Evolutionary conservation across 805 yeast species (phyloP), one percentile per base, ranked within the genome.

Genomic region (Schwanniomyces yamadae): DNA sequence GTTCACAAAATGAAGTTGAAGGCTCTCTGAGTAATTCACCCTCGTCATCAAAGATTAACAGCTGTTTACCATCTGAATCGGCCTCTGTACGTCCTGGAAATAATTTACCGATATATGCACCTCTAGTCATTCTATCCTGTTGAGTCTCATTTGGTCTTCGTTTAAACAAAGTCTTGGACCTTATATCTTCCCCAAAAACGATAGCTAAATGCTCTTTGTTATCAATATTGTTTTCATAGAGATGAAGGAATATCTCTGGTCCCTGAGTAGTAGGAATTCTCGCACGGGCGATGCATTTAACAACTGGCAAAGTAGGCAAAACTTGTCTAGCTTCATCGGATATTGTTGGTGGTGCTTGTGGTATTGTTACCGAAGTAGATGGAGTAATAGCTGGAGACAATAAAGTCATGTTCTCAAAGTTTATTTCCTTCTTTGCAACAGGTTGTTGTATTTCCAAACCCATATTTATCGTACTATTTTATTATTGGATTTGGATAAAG

Each of bases 211-310:
- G 99, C 61, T 93, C 99, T 58, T 93, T 93, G 33, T 79, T 71
- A 61, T 93, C 99, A 37, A 83, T 64, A 54, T 88, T 79, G 57
- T 93, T 93, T 31, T 84, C 73, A 62, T 93, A 93, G 23, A 93
- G 62, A 63, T 93, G 99, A 37, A 93, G 67, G 51, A 89, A 93
- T 34, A 91, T 89, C 55, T 93, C 99, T 1, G 95, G 89, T 3
- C 97, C 98, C 36, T 81, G 80, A 1, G 95, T 89, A 3, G 99
- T 93, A 33, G 99, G 99, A 37, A 93, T 91, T 41, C 99, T 71
- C 2, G 99, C 99, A 36, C 99, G 71, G 4, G 96, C 96, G 34
- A 88, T 76, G 59, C 99, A 93, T 51, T 76, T 75, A 9, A 93
- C 98, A 17, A 57, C 49, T 1, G 98, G 98, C 42, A 91, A 66